These are phyloP conservation scores for Tilletia walkeri DNA, from an alignment of 1,284 basidiomycete species.

Conservation along the genomic window DNA sequence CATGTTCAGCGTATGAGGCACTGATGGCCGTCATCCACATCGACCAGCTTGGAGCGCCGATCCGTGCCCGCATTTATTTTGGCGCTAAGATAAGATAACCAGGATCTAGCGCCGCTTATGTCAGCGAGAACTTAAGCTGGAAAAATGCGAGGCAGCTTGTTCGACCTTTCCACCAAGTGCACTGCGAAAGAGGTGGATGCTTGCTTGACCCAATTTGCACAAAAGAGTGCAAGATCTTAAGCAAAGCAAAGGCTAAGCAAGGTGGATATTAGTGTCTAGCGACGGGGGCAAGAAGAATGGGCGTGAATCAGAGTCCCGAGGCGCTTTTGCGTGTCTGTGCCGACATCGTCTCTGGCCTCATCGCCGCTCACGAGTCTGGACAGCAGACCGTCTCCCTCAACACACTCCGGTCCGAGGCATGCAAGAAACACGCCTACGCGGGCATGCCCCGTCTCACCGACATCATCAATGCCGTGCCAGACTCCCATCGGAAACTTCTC, in stretches of 20 bases:
- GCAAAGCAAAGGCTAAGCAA: background rate
- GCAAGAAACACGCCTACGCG: conserved; percentile 82
- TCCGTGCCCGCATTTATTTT: no score
- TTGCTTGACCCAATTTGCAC: no score
- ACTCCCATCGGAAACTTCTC: conserved; percentile 88
- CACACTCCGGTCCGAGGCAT: conserved; percentile 78
- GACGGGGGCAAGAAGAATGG: background rate
- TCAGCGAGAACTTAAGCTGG: no score
- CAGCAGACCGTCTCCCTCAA: conserved; percentile 73
- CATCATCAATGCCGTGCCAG: conserved; percentile 96
- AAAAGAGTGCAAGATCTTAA: background rate
- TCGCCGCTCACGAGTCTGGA: conserved; percentile 74
- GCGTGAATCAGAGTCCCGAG: conserved; percentile 68
- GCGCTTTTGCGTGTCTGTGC: conserved; percentile 85
- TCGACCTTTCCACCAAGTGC: no score
- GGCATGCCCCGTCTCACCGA: conserved; percentile 91
- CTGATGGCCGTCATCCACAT: no score
- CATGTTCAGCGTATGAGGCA: no score
- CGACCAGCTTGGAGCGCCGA: no score
- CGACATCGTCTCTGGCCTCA: conserved; percentile 89
- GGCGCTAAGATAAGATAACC: no score
- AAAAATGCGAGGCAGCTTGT: no score
- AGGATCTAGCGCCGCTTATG: no score
- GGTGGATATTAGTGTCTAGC: no score
- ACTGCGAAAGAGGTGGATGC: no score